Conservation (phyloP, 2,329 filamentous ascomycete species). For the Lecanoromycetidae sp. region DNA sequence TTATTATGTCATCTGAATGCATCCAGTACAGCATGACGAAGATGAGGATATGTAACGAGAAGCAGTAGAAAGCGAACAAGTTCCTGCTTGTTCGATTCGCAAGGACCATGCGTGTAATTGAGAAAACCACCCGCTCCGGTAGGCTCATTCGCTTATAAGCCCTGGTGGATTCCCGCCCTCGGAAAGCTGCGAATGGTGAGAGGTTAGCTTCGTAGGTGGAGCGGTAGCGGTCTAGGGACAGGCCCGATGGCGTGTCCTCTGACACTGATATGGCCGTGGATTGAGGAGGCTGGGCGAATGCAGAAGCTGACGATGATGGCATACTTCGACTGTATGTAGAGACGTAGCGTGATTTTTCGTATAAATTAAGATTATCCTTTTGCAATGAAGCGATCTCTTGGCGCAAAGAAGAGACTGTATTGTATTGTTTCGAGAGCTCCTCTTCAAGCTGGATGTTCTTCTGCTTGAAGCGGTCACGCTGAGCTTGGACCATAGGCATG, state of each 20-base stretch:
- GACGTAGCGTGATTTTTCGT: constrained; percentile 95
- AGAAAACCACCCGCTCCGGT: constrained; percentile 80
- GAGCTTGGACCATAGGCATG: constrained; percentile 93
- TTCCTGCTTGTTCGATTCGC: constrained; percentile 85
- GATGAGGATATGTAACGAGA: constrained; percentile 76
- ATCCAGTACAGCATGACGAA: constrained; percentile 81
- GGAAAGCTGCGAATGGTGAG: constrained; percentile 89
- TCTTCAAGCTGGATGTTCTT: constrained; percentile 82
- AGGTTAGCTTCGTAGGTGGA: constrained; percentile 91
- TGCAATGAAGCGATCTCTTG: constrained; percentile 87
- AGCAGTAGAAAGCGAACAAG: constrained; percentile 82
- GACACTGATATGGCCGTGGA: constrained; percentile 55
- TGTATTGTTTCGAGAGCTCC: constrained; percentile 74
- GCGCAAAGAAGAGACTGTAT: constrained; percentile 69
- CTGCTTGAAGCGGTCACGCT: constrained; percentile 96
- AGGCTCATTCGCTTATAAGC: constrained; percentile 89
- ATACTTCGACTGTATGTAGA: constrained; percentile 76
- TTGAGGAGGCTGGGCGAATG: constrained; percentile 55
- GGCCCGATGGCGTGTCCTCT: constrained; percentile 49
- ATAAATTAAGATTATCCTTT: constrained; percentile 89
- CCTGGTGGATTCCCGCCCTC: constrained; percentile 80
- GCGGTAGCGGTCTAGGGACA: constrained; percentile 71
- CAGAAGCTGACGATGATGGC: constrained; percentile 50
- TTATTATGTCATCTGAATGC: constrained; percentile 54
- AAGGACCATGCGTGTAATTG: constrained; percentile 78